Percentiles rank a stretch among this genome's conserved stretches.
Conservation (phyloP, 257 asterid genomes). For the Ballota nigra region DNA sequence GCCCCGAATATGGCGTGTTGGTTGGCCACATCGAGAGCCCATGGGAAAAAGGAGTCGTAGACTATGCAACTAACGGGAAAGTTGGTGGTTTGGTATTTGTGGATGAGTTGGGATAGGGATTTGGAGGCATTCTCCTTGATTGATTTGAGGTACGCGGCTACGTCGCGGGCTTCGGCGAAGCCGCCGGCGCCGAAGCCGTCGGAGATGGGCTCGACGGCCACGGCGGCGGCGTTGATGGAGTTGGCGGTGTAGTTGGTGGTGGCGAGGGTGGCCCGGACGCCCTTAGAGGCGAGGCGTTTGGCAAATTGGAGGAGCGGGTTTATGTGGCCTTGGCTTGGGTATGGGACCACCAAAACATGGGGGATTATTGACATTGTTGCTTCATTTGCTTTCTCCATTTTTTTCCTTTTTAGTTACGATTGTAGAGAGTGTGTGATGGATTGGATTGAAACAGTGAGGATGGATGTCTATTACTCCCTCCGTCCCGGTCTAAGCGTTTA, state of each 20-base stretch:
- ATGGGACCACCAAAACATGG: slow-evolving; percentile 57
- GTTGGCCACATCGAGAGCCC: slow-evolving; percentile 75
- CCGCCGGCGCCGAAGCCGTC: slow-evolving; percentile 60
- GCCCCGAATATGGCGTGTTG: slow-evolving; percentile 49
- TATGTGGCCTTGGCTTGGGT: slow-evolving; percentile 81
- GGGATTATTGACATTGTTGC: too few species aligned
- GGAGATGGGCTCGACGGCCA: slow-evolving; percentile 49
- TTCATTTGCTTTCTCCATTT: background rate
- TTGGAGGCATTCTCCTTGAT: slow-evolving; percentile 46
- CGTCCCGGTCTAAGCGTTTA: too few species aligned
- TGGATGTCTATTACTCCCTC: too few species aligned
- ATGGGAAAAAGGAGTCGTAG: slow-evolving; percentile 64
- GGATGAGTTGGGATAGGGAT: slow-evolving; percentile 38
- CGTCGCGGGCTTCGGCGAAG: slow-evolving; percentile 22
- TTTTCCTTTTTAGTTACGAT: too few species aligned
- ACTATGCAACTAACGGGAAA: slow-evolving; percentile 44
- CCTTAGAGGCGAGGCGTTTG: slow-evolving; percentile 61
- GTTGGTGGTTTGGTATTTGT: slow-evolving; percentile 21
- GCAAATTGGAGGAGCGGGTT: slow-evolving; percentile 79
- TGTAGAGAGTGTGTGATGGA: too few species aligned
- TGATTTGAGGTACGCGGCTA: slow-evolving; percentile 32
- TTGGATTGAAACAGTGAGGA: too few species aligned
- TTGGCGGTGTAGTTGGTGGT: slow-evolving; percentile 45
- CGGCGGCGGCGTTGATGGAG: slow-evolving; percentile 33
- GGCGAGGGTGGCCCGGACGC: slow-evolving; percentile 56